Percentiles rank a stretch among this genome's conserved stretches.
Conservation (phyloP, 805 yeast species). For the Nakazawaea peltata region DNA sequence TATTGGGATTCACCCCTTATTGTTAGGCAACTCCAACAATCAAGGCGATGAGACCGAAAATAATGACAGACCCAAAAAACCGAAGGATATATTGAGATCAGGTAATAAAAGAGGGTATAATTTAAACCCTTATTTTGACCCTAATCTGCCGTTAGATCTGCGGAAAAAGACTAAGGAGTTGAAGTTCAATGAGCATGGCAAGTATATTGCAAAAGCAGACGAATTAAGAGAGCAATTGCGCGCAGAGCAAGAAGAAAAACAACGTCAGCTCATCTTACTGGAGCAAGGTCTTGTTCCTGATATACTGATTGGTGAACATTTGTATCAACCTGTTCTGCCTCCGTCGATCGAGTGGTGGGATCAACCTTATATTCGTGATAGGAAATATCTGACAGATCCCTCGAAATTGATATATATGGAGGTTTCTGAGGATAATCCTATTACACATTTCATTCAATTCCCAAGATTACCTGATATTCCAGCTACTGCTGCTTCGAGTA, state of each 20-base stretch:
- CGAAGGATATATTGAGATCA: neutral
- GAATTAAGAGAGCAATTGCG: conserved; percentile 33
- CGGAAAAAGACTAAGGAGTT: conserved; percentile 26
- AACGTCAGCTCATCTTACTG: conserved; percentile 19
- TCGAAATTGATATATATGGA: conserved; percentile 24
- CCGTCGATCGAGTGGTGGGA: conserved; percentile 93
- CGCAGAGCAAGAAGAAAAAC: conserved; percentile 22
- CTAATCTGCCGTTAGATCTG: conserved; percentile 15
- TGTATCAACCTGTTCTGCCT: conserved; percentile 38
- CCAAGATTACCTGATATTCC: conserved; percentile 44
- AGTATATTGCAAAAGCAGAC: conserved; percentile 46
- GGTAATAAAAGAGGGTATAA: conserved; percentile 15
- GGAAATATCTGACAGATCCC: conserved; percentile 27
- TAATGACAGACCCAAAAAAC: neutral
- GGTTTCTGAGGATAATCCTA: conserved; percentile 35
- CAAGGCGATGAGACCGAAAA: neutral
- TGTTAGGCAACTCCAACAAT: conserved; percentile 1
- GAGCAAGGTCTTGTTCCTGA: conserved; percentile 40
- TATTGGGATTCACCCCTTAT: conserved; percentile 7
- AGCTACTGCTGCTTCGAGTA: neutral
- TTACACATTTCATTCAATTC: conserved; percentile 72
- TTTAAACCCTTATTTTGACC: conserved; percentile 24
- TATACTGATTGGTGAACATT: conserved; percentile 44
- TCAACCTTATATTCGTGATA: conserved; percentile 35
- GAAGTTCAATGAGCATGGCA: conserved; percentile 55